Evolutionary conservation across 345 rosid genomes (phyloP).

Genomic region (Eucalyptus regnans): DNA sequence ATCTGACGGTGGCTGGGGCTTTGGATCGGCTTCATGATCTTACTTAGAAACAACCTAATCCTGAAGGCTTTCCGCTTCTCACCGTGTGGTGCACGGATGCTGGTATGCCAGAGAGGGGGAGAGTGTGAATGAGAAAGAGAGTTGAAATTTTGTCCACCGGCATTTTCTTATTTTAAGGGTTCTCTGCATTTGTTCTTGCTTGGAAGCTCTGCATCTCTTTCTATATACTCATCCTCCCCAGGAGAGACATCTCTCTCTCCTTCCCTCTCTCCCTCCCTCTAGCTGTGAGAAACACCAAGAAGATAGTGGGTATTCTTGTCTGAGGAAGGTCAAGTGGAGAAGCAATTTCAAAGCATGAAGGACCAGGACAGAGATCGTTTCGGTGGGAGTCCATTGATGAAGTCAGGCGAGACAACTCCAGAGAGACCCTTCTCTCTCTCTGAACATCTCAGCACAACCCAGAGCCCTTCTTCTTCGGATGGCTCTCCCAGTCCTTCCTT

Average conservation of each 20-base stretch:
- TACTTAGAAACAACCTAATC: background rate
- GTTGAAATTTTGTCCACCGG: background rate
- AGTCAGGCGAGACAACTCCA: conserved; percentile 3
- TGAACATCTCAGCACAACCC: background rate
- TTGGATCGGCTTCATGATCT: background rate
- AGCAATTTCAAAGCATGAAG: background rate
- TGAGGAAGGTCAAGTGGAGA: background rate
- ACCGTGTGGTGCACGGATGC: background rate
- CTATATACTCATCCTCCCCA: background rate
- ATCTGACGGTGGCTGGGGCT: background rate
- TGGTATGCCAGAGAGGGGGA: background rate
- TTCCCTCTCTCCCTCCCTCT: background rate
- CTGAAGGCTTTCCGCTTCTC: background rate
- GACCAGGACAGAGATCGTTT: background rate
- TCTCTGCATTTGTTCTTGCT: background rate
- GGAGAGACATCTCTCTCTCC: background rate
- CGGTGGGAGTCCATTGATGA: background rate
- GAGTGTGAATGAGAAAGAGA: background rate
- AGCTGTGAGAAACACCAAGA: background rate
- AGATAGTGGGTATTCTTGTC: background rate
- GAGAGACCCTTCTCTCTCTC: conserved; percentile 5
- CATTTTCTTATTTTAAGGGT: background rate
- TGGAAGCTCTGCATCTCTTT: background rate
- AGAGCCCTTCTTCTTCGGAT: conserved; percentile 3
- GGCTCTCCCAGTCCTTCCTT: background rate